These are phyloP conservation scores for Claviceps maximensis DNA, from an alignment of 2,329 filamentous ascomycete genomes.

Conservation along the genomic window DNA sequence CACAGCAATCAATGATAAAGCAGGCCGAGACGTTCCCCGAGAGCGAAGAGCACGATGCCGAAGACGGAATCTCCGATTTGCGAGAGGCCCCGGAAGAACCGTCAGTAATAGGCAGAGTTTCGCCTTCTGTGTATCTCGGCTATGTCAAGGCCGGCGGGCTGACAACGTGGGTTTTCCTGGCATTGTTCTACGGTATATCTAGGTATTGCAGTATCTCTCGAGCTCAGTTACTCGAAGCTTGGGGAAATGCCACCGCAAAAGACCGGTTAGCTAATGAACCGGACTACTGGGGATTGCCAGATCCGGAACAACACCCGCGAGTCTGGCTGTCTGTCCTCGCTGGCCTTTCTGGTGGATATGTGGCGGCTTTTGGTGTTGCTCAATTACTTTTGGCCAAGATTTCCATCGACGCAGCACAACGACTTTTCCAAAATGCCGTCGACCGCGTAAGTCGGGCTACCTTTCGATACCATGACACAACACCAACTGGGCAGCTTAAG, in stretches of 20 bases:
- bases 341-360: constrained; percentile 46
- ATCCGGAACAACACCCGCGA: constrained; percentile 50
- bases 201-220: constrained; percentile 52
- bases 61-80: constrained; percentile 7
- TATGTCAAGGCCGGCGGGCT: constrained; percentile 74
- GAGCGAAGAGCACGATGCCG: constrained; percentile 18
- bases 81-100: constrained; percentile 21
- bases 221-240: constrained; percentile 74
- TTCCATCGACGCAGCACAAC: constrained; percentile 63
- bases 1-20: constrained; percentile 5
- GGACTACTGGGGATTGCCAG: constrained; percentile 32
- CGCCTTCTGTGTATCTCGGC: constrained; percentile 65
- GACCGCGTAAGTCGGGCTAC: constrained; percentile 62
- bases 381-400: constrained; percentile 62
- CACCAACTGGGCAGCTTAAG: constrained; percentile 80
- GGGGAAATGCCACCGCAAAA: constrained; percentile 50
- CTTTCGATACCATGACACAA: constrained; percentile 85
- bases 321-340: constrained; percentile 67
- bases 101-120: constrained; percentile 51
- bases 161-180: constrained; percentile 55
- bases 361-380: constrained; percentile 45
- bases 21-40: constrained; percentile 16
- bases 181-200: constrained; percentile 49
- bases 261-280: neutral
- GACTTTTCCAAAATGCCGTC: constrained; percentile 62